Evolutionary conservation across 768 basidiomycete species (phyloP), one percentile per base, ranked within the genome.

Genomic region (Lentinula raphanica): DNA sequence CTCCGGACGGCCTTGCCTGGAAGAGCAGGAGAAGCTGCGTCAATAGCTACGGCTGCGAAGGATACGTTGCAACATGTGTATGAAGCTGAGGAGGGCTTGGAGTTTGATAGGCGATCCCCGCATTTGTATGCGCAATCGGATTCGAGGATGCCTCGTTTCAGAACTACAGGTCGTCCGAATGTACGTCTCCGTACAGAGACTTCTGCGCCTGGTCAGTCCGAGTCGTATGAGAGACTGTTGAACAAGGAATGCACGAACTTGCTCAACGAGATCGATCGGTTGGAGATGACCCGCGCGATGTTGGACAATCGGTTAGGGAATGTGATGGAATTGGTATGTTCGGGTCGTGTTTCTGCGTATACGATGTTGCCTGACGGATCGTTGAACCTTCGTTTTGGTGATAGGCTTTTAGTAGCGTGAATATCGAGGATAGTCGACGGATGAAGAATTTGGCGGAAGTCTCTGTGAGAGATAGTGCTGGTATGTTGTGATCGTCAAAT

Each of bases 331-430:
- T 62, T 82, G 59, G 79, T 79, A 54, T 19, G 68, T 53, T 54
- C 13, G 6, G n/a, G 42, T 19, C 6, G 11, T 32, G 31, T 32
- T 32, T 5, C 11, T 32, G 31, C n/a, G 11, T 11, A 11, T 9
- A 13, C 45, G 39, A 9, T 19, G 12, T 44, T 28, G 5, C n/a
- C n/a, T n/a, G 45, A 45, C 13, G 7, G 25, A 39, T 49, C 55
- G 54, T 46, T 21, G 38, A 1, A 21, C 13, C 12, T 35, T 4
- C 6, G 19, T 25, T n/a, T 50, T 3, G 32, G 32, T 19, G 4
- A n/a, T 23, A 80, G 79, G 78, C 75, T 15, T 82, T 80, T 49
- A 76, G 76, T 27, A 74, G 63, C 48, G 76, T 81, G 28, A 81
- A 78, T 62, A 74, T 82, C 32, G 73, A 76, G 5, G 80, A 82